Conservation (phyloP, 2,329 filamentous ascomycete genomes). For the Knufia fluminis region DNA sequence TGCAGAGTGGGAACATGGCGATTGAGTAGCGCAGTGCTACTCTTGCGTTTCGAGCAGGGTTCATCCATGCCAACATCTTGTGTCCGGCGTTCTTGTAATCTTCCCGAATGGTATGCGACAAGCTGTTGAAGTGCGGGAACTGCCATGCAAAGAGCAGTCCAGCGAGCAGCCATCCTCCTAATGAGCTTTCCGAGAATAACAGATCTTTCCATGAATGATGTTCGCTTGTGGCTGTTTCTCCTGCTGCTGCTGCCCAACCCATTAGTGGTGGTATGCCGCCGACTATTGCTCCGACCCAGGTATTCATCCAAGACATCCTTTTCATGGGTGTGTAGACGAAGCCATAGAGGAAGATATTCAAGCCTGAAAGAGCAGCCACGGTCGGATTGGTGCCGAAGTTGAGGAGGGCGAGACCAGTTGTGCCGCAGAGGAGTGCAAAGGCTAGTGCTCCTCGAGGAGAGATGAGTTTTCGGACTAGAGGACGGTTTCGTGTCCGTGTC, state of each 20-base stretch:
- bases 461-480: constrained; percentile 73
- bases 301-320: constrained; percentile 75
- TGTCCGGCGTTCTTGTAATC: constrained; percentile 70
- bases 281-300: constrained; percentile 87
- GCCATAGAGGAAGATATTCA: constrained; percentile 84
- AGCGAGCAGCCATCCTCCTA: constrained; percentile 84
- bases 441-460: constrained; percentile 59
- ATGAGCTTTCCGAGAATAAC: constrained; percentile 57
- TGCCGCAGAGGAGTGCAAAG: constrained; percentile 69
- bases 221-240: constrained; percentile 65
- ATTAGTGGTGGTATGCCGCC: constrained; percentile 92
- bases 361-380: constrained; percentile 70
- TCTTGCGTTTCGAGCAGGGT: constrained; percentile 73
- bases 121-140: constrained; percentile 94
- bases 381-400: constrained; percentile 93
- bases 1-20: constrained; percentile 75
- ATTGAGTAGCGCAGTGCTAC: constrained; percentile 83
- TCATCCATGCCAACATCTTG: constrained; percentile 72
- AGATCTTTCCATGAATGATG: constrained; percentile 70
- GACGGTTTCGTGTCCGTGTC: constrained; percentile 83
- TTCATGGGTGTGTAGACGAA: constrained; percentile 91
- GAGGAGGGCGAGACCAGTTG: constrained; percentile 60
- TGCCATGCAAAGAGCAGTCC: constrained; percentile 88
- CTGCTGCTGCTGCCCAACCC: constrained; percentile 94
- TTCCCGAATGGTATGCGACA: constrained; percentile 78